Base-by-base conservation (phyloP, 2,329 filamentous ascomycete species). In the Aspergillus proliferans region DNA sequence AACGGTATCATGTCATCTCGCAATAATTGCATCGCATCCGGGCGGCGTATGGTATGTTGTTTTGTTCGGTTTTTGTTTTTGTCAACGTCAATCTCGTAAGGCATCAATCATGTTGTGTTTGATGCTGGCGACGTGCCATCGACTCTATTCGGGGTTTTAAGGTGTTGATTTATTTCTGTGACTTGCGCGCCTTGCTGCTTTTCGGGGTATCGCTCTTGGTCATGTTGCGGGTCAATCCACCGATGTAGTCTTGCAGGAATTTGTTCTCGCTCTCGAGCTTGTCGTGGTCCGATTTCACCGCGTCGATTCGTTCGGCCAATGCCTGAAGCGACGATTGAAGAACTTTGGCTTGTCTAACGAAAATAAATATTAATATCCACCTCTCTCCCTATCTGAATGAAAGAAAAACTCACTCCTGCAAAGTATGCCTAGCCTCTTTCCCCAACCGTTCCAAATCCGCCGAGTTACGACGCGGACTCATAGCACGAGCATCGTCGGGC, bases 201-300 rank as follows among this genome's bases (percentile, higher is more conserved):
- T 76, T 71, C 3, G 76, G 71, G 46, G 83, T 76, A 63, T 83
- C 82, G 59, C 76, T 78, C 58, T 72, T 74, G 48, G 72, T 71
- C 73, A 77, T 75, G 47, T 81, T 83, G 61, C 88, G 88, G 82
- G 95, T 97, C 48, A 97, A 78, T 64, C 95, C 92, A 56, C 92
- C 92, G 62, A 97, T 97, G 68, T 97, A 97, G 69, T 95, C 95
- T 70, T 97, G 92, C 43, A 98, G 74, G 65, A 97, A 96, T 63
- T 90, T 92, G 78, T 98, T 98, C 69, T 96, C 91, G 69, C 81
- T 93, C 70, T 97, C 91, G 47, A 98, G 83, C 71, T 95, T 96
- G 73, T 96, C 89, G 66, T 98, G 91, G 66, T 97, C 92, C 59
- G 87, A 86, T 69, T 90, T 88, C 55, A 97, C 91, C 26, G 88